Evolutionary conservation across 2,329 filamentous ascomycete species (phyloP), one percentile per base, ranked within the genome.

Genomic region (Clarireedia hainanense): DNA sequence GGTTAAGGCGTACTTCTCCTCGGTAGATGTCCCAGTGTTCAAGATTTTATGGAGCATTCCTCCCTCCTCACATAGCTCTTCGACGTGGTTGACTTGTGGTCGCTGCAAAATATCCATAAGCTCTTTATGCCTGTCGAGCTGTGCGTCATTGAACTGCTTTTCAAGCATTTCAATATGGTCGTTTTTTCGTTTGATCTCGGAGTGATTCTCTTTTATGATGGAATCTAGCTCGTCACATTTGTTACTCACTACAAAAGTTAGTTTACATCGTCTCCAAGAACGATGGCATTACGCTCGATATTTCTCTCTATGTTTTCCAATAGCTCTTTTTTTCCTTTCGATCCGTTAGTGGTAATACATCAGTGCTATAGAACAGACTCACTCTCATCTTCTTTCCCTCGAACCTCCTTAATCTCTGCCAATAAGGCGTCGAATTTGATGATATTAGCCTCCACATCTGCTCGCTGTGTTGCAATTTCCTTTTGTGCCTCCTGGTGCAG

Each of bases 1-100:
- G 66, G 57, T n/a, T 61, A 52, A 15, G 63, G 17, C 65, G 65
- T 43, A 69, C 71, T 60, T 68, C 63, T 20, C 61, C 64, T 55
- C 70, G 30, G 57, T 61, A 37, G 23, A 20, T 27, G 49, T 55
- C 20, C 50, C 57, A 17, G 52, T 58, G 10, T 47, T 47, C 4
- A 65, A 26, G 14, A 68, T 53, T 10, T 50, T 61, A 3, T 56
- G 49, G 3, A 68, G 47, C 7, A 61, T 27, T 1, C 63, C 60
- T 23, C 60, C 58, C n/a, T 65, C 59, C 42, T 61, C 58, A 2
- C 34, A 50, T 20, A 67, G 48, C 17, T 64, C 57, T 27, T 60
- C 40, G 17, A 58, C 23, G 5, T 63, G 50, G 4, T 57, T 57
- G 2, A 7, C 17, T 20, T 60, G 62, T 23, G 59, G 50, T 17